Conservation (phyloP, 495 filamentous ascomycete species). For the Glutinoglossum americanum region DNA sequence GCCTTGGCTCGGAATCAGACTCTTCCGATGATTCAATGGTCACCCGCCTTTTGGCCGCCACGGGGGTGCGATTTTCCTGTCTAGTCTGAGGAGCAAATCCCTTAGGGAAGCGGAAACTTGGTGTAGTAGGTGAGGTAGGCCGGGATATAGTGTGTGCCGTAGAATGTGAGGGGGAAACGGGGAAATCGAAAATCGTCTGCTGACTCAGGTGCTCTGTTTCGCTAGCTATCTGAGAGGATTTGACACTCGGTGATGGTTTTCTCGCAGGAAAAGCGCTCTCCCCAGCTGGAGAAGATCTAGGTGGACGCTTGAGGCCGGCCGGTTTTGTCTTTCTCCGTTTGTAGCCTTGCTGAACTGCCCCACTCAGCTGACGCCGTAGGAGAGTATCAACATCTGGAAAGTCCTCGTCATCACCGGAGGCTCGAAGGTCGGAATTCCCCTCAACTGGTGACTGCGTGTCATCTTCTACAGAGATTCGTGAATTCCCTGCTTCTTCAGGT, state of each 20-base stretch:
- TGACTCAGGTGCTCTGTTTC: background rate
- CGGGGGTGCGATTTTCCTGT: background rate
- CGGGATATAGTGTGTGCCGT: background rate
- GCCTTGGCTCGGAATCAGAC: background rate
- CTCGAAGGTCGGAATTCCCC: background rate
- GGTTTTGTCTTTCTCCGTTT: slow-evolving; percentile 18
- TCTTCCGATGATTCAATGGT: background rate
- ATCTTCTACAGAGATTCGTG: background rate
- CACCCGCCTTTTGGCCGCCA: background rate
- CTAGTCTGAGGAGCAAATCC: background rate
- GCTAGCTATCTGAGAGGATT: background rate
- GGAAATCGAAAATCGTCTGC: background rate
- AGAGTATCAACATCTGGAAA: slow-evolving; percentile 12
- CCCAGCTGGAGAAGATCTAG: background rate
- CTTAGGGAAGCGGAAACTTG: background rate
- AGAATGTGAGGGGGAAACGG: background rate
- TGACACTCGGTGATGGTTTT: background rate
- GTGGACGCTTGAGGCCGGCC: background rate
- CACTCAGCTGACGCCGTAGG: slow-evolving; percentile 1
- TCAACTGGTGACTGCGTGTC: background rate
- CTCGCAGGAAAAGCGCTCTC: background rate
- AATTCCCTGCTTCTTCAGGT: background rate
- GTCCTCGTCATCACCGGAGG: slow-evolving; percentile 8
- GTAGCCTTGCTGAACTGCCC: slow-evolving; percentile 7
- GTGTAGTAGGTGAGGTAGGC: background rate